phyloP scores from a whole-genome alignment of 208 protist genomes.

The Leishmania major region DNA sequence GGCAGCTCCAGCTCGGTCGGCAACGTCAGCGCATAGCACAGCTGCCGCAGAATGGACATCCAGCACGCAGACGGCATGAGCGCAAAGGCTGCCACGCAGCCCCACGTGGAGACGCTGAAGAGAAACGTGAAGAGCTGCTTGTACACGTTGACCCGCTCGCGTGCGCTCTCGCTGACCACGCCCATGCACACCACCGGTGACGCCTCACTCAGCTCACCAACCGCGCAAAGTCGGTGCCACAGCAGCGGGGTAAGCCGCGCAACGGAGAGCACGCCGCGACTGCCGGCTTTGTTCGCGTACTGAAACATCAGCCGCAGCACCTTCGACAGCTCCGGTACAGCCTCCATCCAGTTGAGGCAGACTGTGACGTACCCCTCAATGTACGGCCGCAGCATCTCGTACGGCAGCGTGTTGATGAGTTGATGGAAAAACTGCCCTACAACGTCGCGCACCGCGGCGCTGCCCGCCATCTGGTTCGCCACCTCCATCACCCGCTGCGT shows the following conservation, averaged over 20 bases:
- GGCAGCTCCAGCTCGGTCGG: conserved; percentile 68
- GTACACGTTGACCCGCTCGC: conserved; percentile 72
- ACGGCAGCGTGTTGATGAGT: conserved; percentile 67
- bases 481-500: conserved; percentile 50
- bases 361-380: conserved; percentile 47
- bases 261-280: conserved; percentile 32
- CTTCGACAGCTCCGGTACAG: conserved; percentile 56
- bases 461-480: conserved; percentile 30
- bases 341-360: conserved; percentile 61
- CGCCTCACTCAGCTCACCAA: conserved; percentile 46
- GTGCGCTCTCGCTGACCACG: conserved; percentile 64
- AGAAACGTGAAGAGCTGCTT: conserved; percentile 65
- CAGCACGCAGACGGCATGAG: conserved; percentile 40
- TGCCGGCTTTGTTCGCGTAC: conserved; percentile 58
- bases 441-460: conserved; percentile 50
- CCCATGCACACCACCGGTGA: conserved; percentile 50
- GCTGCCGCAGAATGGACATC: conserved; percentile 36
- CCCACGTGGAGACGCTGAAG: conserved; percentile 49
- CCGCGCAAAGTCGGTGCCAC: conserved; percentile 41
- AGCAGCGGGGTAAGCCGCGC: conserved; percentile 42
- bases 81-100: conserved; percentile 46
- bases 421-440: conserved; percentile 67
- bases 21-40: conserved; percentile 50
- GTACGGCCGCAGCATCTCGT: conserved; percentile 43
- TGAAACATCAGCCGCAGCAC: conserved; percentile 73